Evolutionary conservation across 177 flowering plant species (phyloP).

Genomic region (Vitis hybrid): DNA sequence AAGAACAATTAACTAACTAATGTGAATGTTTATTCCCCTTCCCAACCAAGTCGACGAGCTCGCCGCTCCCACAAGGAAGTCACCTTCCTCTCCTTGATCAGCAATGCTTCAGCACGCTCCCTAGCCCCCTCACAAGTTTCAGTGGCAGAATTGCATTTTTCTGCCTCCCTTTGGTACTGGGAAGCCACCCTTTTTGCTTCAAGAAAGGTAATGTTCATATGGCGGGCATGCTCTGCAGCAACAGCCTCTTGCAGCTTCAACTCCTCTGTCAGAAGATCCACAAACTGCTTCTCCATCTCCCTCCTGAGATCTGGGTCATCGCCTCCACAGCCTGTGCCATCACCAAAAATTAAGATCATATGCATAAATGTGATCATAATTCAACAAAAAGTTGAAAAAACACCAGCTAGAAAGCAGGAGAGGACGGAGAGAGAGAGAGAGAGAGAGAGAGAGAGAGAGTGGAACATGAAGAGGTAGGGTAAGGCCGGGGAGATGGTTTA

Average conservation of each 20-base stretch:
- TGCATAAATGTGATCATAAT: background rate
- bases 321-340: conserved; percentile 59
- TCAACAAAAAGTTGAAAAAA: background rate
- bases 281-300: conserved; percentile 83
- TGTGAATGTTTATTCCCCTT: conserved; percentile 30
- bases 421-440: no score
- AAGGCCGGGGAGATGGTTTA: no score
- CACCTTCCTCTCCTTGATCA: conserved; percentile 65
- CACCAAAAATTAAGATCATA: conserved; percentile 1
- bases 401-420: no score
- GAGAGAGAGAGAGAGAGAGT: no score
- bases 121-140: conserved; percentile 80
- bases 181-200: conserved; percentile 74
- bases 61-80: conserved; percentile 69
- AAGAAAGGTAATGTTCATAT: conserved; percentile 58
- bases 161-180: conserved; percentile 76
- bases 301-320: conserved; percentile 73
- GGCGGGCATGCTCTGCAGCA: conserved; percentile 48
- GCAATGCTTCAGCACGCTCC: conserved; percentile 59
- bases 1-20: background rate
- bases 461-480: no score
- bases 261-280: conserved; percentile 76
- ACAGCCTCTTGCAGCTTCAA: conserved; percentile 67
- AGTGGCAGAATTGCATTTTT: conserved; percentile 80
- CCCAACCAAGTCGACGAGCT: conserved; percentile 75